These are phyloP conservation scores for Aspergillus thermomutatus DNA, from an alignment of 2,329 filamentous ascomycete species.

Conservation along the genomic window DNA sequence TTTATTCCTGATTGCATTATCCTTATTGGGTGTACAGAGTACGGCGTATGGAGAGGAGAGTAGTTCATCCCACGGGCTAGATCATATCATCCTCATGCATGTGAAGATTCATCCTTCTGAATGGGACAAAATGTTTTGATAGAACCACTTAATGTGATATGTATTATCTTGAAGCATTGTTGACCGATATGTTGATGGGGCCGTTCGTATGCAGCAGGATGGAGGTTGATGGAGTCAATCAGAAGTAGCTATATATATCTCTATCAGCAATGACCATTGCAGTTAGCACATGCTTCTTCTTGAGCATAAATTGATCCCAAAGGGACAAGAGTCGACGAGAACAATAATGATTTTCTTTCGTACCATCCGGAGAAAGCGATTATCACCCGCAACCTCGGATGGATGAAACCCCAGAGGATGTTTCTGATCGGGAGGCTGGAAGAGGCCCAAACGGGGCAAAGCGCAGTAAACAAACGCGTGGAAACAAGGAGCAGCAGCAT, in stretches of 20 bases:
- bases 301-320: neutral
- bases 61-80: neutral
- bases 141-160: neutral
- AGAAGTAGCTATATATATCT: neutral
- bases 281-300: neutral
- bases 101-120: neutral
- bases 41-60: neutral
- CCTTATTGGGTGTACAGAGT: neutral
- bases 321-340: neutral
- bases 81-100: neutral
- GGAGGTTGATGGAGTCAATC: neutral
- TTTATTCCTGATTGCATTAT: slow-evolving; percentile 7
- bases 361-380: neutral
- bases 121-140: neutral
- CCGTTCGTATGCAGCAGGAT: neutral
- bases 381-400: neutral
- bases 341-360: neutral
- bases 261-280: neutral
- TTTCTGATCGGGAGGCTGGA: neutral
- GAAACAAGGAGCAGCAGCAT: slow-evolving; percentile 8
- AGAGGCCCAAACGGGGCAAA: slow-evolving; percentile 15
- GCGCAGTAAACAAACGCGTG: slow-evolving; percentile 24
- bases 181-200: neutral
- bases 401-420: neutral
- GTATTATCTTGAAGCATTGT: neutral